These are phyloP conservation scores for Penicillium crystallinum DNA, from an alignment of 495 filamentous ascomycete genomes.

Conservation along the genomic window DNA sequence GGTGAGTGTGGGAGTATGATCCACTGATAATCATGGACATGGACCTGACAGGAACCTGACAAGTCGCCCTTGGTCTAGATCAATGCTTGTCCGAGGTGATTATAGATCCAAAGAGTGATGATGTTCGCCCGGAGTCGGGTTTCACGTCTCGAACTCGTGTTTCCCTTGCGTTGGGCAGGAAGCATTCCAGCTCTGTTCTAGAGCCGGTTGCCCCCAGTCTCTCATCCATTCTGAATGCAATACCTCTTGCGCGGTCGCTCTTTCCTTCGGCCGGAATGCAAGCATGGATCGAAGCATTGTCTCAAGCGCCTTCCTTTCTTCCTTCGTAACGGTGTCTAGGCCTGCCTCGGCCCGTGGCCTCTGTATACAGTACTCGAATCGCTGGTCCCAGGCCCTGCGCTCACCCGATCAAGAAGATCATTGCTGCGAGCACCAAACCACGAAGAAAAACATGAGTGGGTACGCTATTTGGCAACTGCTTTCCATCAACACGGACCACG, in stretches of 20 bases:
- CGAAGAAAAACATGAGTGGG: slow-evolving; percentile 10
- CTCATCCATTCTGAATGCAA: slow-evolving; percentile 16
- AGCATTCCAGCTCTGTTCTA: slow-evolving; percentile 8
- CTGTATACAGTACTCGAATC: slow-evolving; percentile 18
- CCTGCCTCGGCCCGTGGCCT: slow-evolving; percentile 1
- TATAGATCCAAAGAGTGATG: no score
- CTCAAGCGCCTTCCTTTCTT: neutral
- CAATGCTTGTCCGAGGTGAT: no score
- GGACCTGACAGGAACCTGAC: no score
- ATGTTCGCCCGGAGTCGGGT: no score
- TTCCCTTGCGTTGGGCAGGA: no score
- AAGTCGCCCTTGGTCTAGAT: no score
- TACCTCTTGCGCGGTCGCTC: slow-evolving; percentile 9
- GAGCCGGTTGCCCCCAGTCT: slow-evolving; percentile 5
- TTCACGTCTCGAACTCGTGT: no score
- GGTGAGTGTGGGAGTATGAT: no score
- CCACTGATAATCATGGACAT: no score
- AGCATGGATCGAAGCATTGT: neutral
- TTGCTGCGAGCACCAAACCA: slow-evolving; percentile 20
- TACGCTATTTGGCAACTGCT: slow-evolving; percentile 7
- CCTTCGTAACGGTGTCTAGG: neutral
- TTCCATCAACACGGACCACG: slow-evolving; percentile 18
- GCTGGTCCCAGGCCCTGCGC: slow-evolving; percentile 9
- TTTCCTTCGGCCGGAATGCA: slow-evolving; percentile 8
- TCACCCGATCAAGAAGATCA: slow-evolving; percentile 9